Percentiles rank a stretch among this genome's conserved stretches.
These are phyloP conservation scores for Suillus sp. DNA, from an alignment of 768 basidiomycete species.

Conservation along the genomic window DNA sequence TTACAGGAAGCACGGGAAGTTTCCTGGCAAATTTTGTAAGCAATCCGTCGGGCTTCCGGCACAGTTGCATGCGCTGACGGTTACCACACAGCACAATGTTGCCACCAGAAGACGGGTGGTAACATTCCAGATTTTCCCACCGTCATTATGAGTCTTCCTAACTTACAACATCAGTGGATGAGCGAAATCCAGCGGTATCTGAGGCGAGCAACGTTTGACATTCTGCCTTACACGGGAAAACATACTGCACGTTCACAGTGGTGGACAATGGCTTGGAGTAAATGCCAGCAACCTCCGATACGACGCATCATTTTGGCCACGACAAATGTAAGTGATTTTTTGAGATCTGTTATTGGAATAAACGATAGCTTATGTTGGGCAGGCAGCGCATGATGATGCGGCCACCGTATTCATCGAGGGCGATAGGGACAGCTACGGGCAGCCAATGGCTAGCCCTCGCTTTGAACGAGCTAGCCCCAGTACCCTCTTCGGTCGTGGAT, in stretches of 20 bases:
- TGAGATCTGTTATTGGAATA: neutral
- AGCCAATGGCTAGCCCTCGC: neutral
- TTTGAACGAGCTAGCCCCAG: neutral
- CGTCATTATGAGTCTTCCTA: neutral
- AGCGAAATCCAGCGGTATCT: neutral
- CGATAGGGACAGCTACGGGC: neutral
- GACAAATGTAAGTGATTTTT: neutral
- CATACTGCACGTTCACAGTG: neutral
- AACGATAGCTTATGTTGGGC: neutral
- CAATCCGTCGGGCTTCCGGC: neutral
- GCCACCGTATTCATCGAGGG: too few species aligned
- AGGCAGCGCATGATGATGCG: neutral
- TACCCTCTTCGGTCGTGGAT: neutral
- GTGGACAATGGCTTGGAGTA: neutral
- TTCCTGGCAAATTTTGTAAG: neutral
- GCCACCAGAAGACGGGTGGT: neutral
- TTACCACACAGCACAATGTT: neutral
- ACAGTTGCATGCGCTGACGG: neutral
- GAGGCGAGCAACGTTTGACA: neutral
- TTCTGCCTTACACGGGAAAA: neutral
- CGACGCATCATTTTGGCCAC: neutral
- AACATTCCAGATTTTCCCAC: neutral
- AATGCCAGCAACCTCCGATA: neutral
- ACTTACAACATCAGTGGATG: neutral
- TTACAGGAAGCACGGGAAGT: neutral